These are phyloP conservation scores for Phytophthora pistaciae DNA, from an alignment of 352 stramenopile species.

Conservation along the genomic window DNA sequence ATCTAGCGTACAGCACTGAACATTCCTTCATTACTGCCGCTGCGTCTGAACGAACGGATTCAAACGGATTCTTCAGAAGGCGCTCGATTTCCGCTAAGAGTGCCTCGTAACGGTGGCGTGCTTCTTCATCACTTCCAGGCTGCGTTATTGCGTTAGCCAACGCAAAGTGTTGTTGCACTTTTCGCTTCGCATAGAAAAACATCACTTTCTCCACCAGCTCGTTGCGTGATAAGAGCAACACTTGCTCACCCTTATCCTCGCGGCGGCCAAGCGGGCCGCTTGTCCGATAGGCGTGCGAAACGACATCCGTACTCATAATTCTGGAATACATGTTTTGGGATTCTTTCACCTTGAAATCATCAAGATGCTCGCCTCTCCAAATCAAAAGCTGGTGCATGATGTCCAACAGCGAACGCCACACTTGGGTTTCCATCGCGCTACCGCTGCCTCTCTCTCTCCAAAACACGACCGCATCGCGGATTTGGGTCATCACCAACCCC, in stretches of 20 bases:
- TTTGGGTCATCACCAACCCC: constrained; percentile 43
- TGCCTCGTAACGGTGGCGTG: constrained; percentile 45
- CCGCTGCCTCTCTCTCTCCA: constrained; percentile 57
- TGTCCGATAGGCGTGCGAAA: constrained; percentile 55
- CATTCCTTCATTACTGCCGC: constrained; percentile 59
- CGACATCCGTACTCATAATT: constrained; percentile 56
- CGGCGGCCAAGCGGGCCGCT: not conserved
- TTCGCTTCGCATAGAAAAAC: constrained; percentile 69
- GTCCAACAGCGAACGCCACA: constrained; percentile 58
- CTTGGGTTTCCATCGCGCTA: constrained; percentile 63
- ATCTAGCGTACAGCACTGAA: constrained; percentile 60
- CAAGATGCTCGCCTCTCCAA: constrained; percentile 59
- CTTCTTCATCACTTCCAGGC: constrained; percentile 17
- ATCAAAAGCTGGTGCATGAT: constrained; percentile 64
- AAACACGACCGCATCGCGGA: constrained; percentile 53
- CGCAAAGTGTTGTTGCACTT: constrained; percentile 73
- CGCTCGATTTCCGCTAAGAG: constrained; percentile 58
- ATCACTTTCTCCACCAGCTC: constrained; percentile 73
- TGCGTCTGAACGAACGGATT: constrained; percentile 54
- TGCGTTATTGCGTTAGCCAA: constrained; percentile 55
- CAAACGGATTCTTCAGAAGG: constrained; percentile 68
- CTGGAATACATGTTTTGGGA: constrained; percentile 66
- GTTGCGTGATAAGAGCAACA: constrained; percentile 62
- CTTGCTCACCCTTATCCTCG: constrained; percentile 30
- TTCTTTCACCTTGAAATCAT: constrained; percentile 51